Evolutionary conservation across 116 monocot species (phyloP), one percentile per base, ranked within the genome.

Genomic region (Phalaenopsis hybrid): DNA sequence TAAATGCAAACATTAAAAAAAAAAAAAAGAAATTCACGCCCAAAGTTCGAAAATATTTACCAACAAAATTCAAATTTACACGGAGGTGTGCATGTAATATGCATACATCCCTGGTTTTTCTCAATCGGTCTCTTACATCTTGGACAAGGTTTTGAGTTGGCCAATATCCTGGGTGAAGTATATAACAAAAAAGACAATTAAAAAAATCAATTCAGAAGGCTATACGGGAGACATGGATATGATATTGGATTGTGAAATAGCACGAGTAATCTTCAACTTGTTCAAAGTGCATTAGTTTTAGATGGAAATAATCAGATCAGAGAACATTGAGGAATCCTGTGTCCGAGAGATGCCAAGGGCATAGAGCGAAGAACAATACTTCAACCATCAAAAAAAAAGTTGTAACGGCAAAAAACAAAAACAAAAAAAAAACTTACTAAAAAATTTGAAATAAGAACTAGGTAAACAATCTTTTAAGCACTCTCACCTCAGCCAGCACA

Each of bases 41-140:
- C 72, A 41, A 72, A 46, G 78, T 50, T n/a, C 8, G 63, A 57
- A 58, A 20, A 80, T 41, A 8, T 57, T 80, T 91, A 91, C 91
- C 91, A 91, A 77, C 91, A 91, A 85, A 92, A 92, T 84, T 92
- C 88, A 83, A 85, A 86, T 86, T 82, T 88, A 81, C 92, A 92
- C 69, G 89, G 86, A 37, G 87, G 86, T 28, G 85, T 85, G 57
- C 92, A 89, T 28, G 92, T 89, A 6, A 92, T 92, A 69, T 92
- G 92, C 92, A 92, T 92, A 79, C 92, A 92, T 31, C 92, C 92
- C 78, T 88, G 89, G 72, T 88, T 89, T 81, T 89, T 92, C 81
- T 89, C 89, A 74, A 88, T 89, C 37, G 92, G 88, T 37, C 89
- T 80, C 84, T 89, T 89, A 79, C 92, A 92, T 81, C 89, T 92